Percentiles rank a stretch among this genome's conserved stretches.
These are phyloP conservation scores for Capsella bursapastoris DNA, from an alignment of 345 rosid species.

Conservation along the genomic window DNA sequence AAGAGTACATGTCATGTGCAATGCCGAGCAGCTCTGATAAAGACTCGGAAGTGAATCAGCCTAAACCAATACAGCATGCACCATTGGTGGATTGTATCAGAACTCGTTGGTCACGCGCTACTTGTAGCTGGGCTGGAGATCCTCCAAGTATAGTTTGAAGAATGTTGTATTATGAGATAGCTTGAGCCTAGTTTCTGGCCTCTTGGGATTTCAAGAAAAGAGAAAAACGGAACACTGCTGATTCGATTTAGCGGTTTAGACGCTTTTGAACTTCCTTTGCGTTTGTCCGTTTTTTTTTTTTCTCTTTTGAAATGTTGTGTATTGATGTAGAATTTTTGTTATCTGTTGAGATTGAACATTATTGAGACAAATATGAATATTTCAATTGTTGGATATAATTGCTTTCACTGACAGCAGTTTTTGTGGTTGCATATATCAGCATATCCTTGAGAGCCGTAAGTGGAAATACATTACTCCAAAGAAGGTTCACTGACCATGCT, in stretches of 20 bases:
- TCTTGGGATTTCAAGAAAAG: not conserved
- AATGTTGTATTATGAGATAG: constrained; percentile 38
- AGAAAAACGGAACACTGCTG: constrained; percentile 32
- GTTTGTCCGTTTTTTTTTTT: constrained; percentile 29
- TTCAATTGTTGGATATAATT: constrained; percentile 45
- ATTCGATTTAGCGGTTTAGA: constrained; percentile 32
- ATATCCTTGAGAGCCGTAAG: too few relatives aligned
- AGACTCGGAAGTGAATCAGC: constrained; percentile 67
- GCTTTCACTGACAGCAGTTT: not conserved
- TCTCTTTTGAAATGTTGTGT: constrained; percentile 24
- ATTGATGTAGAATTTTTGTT: constrained; percentile 40
- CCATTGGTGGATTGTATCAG: constrained; percentile 93
- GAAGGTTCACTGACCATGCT: too few relatives aligned
- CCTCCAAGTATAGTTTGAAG: constrained; percentile 95
- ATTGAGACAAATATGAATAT: constrained; percentile 28
- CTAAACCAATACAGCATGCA: constrained; percentile 83
- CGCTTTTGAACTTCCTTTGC: constrained; percentile 39
- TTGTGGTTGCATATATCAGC: not conserved
- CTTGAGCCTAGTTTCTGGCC: not conserved
- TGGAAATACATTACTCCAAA: too few relatives aligned
- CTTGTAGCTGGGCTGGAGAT: constrained; percentile 92
- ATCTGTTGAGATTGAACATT: constrained; percentile 29
- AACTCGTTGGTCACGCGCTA: constrained; percentile 93
- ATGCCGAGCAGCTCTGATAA: constrained; percentile 56
- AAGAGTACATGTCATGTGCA: constrained; percentile 85